Evolutionary conservation across 208 protist genomes (phyloP).

Genomic region (Leishmania mexicana): DNA sequence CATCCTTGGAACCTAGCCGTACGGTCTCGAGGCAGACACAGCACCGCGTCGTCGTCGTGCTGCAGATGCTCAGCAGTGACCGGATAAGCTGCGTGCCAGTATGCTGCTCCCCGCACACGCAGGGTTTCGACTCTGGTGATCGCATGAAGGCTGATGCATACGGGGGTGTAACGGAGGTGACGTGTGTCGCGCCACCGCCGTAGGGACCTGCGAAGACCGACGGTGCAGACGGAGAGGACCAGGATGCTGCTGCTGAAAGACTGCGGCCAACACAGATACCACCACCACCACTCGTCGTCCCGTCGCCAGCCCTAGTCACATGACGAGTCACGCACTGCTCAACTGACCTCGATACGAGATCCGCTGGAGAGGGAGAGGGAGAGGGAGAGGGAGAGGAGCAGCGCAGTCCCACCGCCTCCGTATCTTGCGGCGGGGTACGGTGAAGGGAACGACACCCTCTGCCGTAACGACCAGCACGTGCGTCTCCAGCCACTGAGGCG

Average conservation of each 20-base stretch:
- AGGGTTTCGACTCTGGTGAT: constrained; percentile 4
- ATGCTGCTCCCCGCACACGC: constrained; percentile 39
- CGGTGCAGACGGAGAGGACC: not conserved
- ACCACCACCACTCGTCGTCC: constrained; percentile 7
- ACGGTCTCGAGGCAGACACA: constrained; percentile 61
- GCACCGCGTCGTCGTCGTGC: constrained; percentile 38
- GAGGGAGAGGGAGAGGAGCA: not conserved
- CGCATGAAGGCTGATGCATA: constrained; percentile 1
- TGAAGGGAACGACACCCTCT: not conserved
- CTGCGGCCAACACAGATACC: not conserved
- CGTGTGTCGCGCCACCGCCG: not conserved
- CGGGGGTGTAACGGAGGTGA: not conserved
- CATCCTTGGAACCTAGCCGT: constrained; percentile 26
- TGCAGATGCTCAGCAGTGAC: constrained; percentile 27
- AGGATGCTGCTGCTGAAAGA: not conserved
- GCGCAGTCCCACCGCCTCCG: not conserved
- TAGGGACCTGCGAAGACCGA: not conserved
- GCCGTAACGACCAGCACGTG: no score
- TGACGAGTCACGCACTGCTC: not conserved
- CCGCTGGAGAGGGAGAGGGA: not conserved
- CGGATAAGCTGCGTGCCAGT: constrained; percentile 32
- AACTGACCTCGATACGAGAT: not conserved
- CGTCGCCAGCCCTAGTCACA: not conserved
- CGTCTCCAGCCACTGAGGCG: not conserved
- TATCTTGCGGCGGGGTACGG: not conserved